These are phyloP conservation scores for Apiospora rasikravindrae DNA, from an alignment of 2,329 filamentous ascomycete genomes.

Conservation along the genomic window DNA sequence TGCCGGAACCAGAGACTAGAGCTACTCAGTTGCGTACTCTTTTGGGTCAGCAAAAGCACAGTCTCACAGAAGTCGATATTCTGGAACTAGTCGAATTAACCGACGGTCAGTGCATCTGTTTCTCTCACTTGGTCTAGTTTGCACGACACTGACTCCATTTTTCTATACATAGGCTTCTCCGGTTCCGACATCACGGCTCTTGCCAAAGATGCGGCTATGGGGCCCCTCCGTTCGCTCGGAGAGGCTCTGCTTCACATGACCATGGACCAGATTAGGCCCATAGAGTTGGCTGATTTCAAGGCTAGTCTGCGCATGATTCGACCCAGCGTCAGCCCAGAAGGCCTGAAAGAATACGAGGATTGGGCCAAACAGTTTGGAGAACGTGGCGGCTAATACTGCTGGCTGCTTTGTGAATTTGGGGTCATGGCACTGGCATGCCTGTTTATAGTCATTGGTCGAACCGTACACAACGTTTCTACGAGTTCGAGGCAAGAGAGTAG, in stretches of 20 bases:
- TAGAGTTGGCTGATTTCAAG: constrained; percentile 81
- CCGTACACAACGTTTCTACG: neutral
- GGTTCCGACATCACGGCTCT: constrained; percentile 96
- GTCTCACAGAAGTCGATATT: constrained; percentile 74
- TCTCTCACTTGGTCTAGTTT: neutral
- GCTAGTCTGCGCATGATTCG: constrained; percentile 84
- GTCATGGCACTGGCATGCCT: neutral
- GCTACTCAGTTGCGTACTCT: constrained; percentile 79
- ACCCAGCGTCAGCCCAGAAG: constrained; percentile 85
- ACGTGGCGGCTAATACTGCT: constrained; percentile 70
- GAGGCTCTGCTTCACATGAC: constrained; percentile 89
- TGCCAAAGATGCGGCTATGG: constrained; percentile 98
- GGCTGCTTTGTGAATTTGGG: neutral
- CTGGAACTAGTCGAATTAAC: constrained; percentile 77
- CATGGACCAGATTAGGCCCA: constrained; percentile 92
- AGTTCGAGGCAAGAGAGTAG: neutral
- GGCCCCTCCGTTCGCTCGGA: constrained; percentile 85
- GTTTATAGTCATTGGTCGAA: neutral
- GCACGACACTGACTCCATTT: neutral
- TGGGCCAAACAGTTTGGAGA: constrained; percentile 96
- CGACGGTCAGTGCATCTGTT: constrained; percentile 65
- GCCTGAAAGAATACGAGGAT: constrained; percentile 87
- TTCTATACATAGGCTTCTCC: constrained; percentile 74
- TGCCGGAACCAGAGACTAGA: constrained; percentile 85
- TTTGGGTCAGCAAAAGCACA: constrained; percentile 86